Conservation (phyloP, 2,329 filamentous ascomycete genomes). For the Calonectria honghensis region DNA sequence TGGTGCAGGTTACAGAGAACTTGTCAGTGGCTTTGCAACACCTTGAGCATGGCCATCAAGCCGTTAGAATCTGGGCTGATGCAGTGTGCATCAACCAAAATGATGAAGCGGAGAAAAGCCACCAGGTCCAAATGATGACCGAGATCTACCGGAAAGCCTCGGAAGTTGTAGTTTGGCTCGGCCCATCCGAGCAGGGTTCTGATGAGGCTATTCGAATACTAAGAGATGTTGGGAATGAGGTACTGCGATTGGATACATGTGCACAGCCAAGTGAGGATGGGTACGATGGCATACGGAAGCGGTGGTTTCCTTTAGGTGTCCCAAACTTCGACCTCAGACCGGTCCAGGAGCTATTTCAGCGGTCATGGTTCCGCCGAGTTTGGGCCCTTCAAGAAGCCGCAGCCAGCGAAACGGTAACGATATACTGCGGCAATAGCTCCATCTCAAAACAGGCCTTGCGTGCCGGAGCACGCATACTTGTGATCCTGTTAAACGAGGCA, state of each 20-base stretch:
- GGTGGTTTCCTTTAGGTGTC: background rate
- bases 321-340: background rate
- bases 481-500: background rate
- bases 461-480: background rate
- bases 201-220: background rate
- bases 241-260: background rate
- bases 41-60: background rate
- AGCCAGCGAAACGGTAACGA: background rate
- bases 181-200: background rate
- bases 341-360: background rate
- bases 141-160: background rate
- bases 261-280: background rate
- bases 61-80: background rate
- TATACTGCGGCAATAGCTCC: background rate
- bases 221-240: background rate
- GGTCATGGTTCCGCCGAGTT: background rate
- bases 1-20: background rate
- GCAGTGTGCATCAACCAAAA: background rate
- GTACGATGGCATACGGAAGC: background rate
- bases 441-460: background rate
- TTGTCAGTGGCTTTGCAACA: background rate
- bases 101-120: background rate
- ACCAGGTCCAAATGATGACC: conserved; percentile 5
- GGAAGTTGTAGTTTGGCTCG: background rate
- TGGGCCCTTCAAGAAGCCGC: conserved; percentile 5